Base-by-base conservation (phyloP, 2,329 filamentous ascomycete genomes). In the Juglanconis oblonga region DNA sequence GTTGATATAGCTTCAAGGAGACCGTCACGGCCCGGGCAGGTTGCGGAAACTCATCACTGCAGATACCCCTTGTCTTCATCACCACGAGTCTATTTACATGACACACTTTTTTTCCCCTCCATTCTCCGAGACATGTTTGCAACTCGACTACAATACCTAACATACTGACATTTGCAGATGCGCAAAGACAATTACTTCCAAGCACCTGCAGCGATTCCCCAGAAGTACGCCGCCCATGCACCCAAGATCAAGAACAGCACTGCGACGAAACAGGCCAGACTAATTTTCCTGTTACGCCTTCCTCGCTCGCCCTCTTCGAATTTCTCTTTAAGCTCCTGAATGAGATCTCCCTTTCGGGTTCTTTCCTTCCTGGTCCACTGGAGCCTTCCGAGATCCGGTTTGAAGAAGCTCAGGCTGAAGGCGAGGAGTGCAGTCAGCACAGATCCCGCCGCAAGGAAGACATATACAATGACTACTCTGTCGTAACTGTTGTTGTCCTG, bases 361-460 rank as follows among this genome's bases (percentile, higher is more conserved):
- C 85, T 75, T 68, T 81, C 73, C 69, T 82, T 83, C 11, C 83
- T 75, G 2, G 79, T 83, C 83, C 83, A 87, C 65, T 87, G 85
- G 56, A 87, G 65, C 9, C 77, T 72, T 3, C 74, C 73, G 4
- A 86, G 70, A 49, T 80, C 74, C 32, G 69, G 74, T 44, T 72
- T 65, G 38, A 71, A 33, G 29, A 51, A 73, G 6, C 76, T 74
- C 1, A 75, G 66, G 4, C 69, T 53, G 1, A 83, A 57, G 35
- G 86, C 69, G 0, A 71, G 59, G 0, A 71, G 48, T 0, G 76
- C 76, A 0, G 86, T 78, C 0, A 78, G 67, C 0, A 84, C 73
- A 0, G 83, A 81, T 0, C 73, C 74, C 0, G 76, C 77, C 0
- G 82, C 79, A 1, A 86, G 75, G 31, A 81, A 74, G 0, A 84